Evolutionary conservation across 805 yeast species (phyloP).

Genomic region (Cyberlindnera saturnus): DNA sequence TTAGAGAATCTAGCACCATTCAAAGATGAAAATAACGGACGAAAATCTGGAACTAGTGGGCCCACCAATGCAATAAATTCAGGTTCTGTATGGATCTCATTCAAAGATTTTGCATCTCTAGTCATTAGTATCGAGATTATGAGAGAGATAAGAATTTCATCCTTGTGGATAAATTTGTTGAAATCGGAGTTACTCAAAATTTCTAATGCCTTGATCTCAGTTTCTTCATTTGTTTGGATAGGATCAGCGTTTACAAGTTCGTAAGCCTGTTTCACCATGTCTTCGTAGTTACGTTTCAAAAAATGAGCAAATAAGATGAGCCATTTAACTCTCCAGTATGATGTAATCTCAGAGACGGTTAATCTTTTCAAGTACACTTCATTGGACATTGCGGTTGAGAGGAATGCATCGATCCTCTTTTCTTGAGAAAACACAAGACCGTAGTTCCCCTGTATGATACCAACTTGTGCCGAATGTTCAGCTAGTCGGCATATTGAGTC

Average conservation of each 20-base stretch:
- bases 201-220: slow-evolving; percentile 13
- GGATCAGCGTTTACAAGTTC: slow-evolving; percentile 13
- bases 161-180: slow-evolving; percentile 16
- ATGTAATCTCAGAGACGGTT: slow-evolving; percentile 17
- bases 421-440: slow-evolving; percentile 16
- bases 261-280: slow-evolving; percentile 11
- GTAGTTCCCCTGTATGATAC: slow-evolving; percentile 16
- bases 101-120: slow-evolving; percentile 12
- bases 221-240: slow-evolving; percentile 14
- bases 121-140: slow-evolving; percentile 17
- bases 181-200: slow-evolving; percentile 15
- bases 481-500: slow-evolving; percentile 17
- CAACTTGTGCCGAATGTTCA: slow-evolving; percentile 18
- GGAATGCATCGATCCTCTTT: slow-evolving; percentile 19
- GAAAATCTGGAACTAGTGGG: slow-evolving; percentile 15
- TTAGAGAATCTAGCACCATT: slow-evolving; percentile 23
- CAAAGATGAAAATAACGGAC: slow-evolving; percentile 19
- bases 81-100: slow-evolving; percentile 13
- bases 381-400: slow-evolving; percentile 17
- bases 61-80: slow-evolving; percentile 18
- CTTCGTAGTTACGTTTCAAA: slow-evolving; percentile 16
- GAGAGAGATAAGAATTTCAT: slow-evolving; percentile 16
- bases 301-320: slow-evolving; percentile 21
- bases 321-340: slow-evolving; percentile 24
- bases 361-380: slow-evolving; percentile 20